Conservation (phyloP, 2,329 filamentous ascomycete species). For the Hypoxylon sp. region DNA sequence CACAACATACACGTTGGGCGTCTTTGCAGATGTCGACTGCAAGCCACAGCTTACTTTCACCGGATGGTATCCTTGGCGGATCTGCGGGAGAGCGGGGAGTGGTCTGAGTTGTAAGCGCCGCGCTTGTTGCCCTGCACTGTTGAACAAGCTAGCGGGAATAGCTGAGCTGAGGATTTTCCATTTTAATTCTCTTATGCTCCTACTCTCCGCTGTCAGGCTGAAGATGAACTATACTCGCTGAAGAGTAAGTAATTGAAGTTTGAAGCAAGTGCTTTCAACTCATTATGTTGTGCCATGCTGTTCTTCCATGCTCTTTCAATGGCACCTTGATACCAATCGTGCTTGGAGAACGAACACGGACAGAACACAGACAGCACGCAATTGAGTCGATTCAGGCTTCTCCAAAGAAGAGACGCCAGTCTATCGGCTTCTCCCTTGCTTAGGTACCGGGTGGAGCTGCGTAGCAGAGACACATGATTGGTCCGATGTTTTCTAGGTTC, state of each 20-base stretch:
- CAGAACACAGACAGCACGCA: slow-evolving; percentile 1
- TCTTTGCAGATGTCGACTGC: slow-evolving; percentile 1
- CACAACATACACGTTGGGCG: neutral
- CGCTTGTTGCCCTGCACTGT: neutral
- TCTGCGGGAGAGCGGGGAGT: slow-evolving; percentile 2
- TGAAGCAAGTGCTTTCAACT: neutral
- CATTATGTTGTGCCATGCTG: neutral
- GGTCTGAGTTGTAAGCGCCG: slow-evolving; percentile 2
- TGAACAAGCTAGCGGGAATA: neutral
- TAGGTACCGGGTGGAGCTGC: slow-evolving; percentile 7
- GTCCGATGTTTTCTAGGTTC: slow-evolving; percentile 31
- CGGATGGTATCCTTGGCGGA: neutral
- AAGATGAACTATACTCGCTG: neutral
- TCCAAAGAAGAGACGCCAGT: slow-evolving; percentile 22
- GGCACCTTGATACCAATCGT: neutral
- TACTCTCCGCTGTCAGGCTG: neutral
- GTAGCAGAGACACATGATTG: slow-evolving; percentile 20
- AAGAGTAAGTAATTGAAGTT: neutral
- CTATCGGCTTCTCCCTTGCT: slow-evolving; percentile 14
- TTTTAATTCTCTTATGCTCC: neutral
- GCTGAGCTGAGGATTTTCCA: slow-evolving; percentile 3
- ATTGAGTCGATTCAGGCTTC: slow-evolving; percentile 18
- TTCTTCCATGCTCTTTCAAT: neutral
- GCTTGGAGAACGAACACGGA: neutral
- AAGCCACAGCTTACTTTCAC: neutral